Evolutionary conservation across 1,284 basidiomycete genomes (phyloP), one percentile per base, ranked within the genome.

Genomic region (Pseudozyma tsukubaensis): DNA sequence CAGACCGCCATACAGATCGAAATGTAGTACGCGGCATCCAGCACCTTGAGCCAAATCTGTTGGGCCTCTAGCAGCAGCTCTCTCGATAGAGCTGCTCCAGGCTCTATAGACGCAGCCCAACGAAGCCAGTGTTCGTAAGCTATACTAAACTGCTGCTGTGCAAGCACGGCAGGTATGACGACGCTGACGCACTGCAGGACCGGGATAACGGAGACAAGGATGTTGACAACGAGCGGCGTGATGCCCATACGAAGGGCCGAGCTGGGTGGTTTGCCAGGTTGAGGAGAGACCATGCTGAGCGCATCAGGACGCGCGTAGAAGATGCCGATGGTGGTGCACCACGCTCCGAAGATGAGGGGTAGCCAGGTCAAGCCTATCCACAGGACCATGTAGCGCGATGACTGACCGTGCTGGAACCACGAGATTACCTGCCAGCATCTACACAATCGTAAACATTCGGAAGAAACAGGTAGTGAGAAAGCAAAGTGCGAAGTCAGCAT

Each of bases 1-100:
- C 65, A 72, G 7, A 68, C 54, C 4, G 50, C 44, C 58, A 72
- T 59, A 57, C 64, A 66, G 50, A 67, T 58, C 12, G 61, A 67
- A 21, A 63, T 7, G 29, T 50, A 66, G 34, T 58, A 61, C 14
- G 62, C 62, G 3, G 70, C 55, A 29, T 67, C 70, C 7, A 72
- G 43, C n/a, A 64, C 57, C 21, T 58, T 43, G 52, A 61, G 67
- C 70, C 70, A 72, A 50, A 72, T 67, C 32, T 51, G 48, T 57
- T 72, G 70, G 6, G 63, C 64, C 34, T 72, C 59, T 14, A 72
- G 32, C 47, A 72, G 49, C 40, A 63, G n/a, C 14, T 67, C 70
- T 19, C 52, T 53, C 9, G 59, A 35, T 11, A 72, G 60, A 12
- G 19, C 19, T 1, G 34, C 40, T 12, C 47, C 56, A 7, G 66